Conservation (phyloP, 306 rosid genomes). For the Cucurbita maxima region DNA sequence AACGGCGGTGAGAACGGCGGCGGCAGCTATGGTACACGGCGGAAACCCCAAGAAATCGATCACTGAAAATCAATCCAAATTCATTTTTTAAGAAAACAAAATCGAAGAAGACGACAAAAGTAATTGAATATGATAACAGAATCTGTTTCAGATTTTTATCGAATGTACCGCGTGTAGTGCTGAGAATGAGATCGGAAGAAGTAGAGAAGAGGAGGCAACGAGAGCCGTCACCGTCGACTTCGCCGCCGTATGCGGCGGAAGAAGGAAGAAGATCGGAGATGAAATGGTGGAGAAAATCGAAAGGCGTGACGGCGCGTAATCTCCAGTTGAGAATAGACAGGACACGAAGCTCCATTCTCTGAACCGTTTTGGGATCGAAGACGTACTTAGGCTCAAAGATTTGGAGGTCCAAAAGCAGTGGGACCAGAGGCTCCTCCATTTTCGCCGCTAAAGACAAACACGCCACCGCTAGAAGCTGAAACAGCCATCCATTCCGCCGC, state of each 20-base stretch:
- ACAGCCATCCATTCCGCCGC: conserved; percentile 37
- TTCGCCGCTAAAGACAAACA: conserved; percentile 73
- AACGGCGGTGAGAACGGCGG: conserved; percentile 48
- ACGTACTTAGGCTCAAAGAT: conserved; percentile 31
- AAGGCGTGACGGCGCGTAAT: conserved; percentile 58
- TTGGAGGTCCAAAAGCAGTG: conserved; percentile 45
- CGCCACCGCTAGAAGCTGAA: conserved; percentile 61
- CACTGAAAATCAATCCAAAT: conserved; percentile 20
- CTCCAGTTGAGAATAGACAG: conserved; percentile 51
- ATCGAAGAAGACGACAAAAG: neutral
- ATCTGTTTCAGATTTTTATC: neutral
- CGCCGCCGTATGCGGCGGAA: neutral
- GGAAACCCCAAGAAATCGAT: conserved; percentile 37
- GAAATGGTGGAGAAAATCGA: conserved; percentile 42
- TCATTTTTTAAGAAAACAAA: neutral
- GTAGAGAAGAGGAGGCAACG: neutral
- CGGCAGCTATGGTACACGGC: conserved; percentile 54
- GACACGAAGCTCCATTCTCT: conserved; percentile 56
- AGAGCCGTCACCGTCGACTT: neutral
- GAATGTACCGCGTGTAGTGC: conserved; percentile 40
- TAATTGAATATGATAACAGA: neutral
- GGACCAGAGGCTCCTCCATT: conserved; percentile 53
- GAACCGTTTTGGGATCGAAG: conserved; percentile 45
- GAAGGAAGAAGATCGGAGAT: conserved; percentile 31
- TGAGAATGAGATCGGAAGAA: conserved; percentile 36